Evolutionary conservation across 108 stramenopile genomes (phyloP).

Genomic region (Aurantiochytrium sp.): DNA sequence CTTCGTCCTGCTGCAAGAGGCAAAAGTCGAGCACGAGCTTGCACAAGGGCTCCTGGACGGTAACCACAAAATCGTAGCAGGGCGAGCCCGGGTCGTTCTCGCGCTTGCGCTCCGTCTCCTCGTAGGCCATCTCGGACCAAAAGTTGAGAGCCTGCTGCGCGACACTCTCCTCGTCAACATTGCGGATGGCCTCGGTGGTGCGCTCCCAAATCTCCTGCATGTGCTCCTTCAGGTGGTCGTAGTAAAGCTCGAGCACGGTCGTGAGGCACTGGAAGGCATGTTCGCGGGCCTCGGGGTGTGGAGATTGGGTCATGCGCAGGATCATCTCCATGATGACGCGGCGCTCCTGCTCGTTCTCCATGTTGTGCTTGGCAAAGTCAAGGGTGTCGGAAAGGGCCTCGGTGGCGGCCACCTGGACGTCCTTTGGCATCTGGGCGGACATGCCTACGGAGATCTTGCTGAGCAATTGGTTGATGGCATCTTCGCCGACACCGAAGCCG

Average conservation of each 20-base stretch:
- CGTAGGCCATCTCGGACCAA: conserved; percentile 1
- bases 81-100: neutral
- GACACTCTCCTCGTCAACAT: neutral
- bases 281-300: neutral
- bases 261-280: neutral
- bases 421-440: neutral
- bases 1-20: neutral
- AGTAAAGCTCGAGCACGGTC: neutral
- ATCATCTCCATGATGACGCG: neutral
- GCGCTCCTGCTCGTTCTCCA: neutral
- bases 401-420: conserved; percentile 9
- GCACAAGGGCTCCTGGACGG: neutral
- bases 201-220: neutral
- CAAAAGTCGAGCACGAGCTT: neutral
- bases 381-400: neutral
- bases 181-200: neutral
- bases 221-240: neutral
- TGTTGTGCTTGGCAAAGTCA: neutral
- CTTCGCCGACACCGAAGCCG: neutral
- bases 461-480: neutral
- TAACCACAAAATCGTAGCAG: neutral
- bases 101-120: neutral
- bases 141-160: neutral
- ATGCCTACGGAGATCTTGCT: conserved; percentile 3
- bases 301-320: neutral